These are phyloP conservation scores for Wickerhamomyces silvicola DNA, from an alignment of 805 yeast genomes.

Conservation along the genomic window DNA sequence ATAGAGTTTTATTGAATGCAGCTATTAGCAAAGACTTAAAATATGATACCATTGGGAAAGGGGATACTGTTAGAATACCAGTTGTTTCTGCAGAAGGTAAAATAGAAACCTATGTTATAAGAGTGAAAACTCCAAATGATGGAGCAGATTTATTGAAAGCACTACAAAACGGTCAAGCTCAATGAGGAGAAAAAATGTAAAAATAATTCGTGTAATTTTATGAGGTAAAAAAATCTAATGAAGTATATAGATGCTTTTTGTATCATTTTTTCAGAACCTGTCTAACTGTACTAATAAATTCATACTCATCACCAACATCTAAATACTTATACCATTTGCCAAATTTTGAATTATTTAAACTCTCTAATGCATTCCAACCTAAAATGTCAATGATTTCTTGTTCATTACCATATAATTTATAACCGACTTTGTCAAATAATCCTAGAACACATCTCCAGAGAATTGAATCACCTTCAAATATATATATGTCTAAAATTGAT, in stretches of 20 bases:
- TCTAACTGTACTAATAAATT: conserved; percentile 39
- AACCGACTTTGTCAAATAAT: conserved; percentile 40
- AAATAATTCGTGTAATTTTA: too few relatives aligned
- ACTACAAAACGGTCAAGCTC: conserved; percentile 17
- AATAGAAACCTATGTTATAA: conserved; percentile 61
- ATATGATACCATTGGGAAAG: conserved; percentile 59
- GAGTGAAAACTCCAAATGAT: conserved; percentile 72
- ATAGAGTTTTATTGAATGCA: conserved; percentile 68
- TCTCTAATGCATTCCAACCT: conserved; percentile 27
- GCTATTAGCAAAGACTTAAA: conserved; percentile 49
- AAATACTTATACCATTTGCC: conserved; percentile 27
- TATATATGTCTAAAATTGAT: conserved; percentile 49
- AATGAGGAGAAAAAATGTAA: too few relatives aligned
- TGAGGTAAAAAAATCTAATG: too few relatives aligned
- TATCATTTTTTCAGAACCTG: conserved; percentile 26
- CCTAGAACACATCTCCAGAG: conserved; percentile 49
- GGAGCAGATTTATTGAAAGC: conserved; percentile 44
- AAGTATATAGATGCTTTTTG: background rate
- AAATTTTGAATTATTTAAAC: conserved; percentile 16
- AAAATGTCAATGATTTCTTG: conserved; percentile 38
- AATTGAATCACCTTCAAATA: conserved; percentile 57
- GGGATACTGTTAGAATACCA: conserved; percentile 63
- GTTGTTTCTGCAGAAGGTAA: conserved; percentile 48
- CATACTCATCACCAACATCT: conserved; percentile 44
- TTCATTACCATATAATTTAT: conserved; percentile 44